phyloP scores from a whole-genome alignment of 2,329 filamentous ascomycete genomes.

The Biscogniauxia mediterranea region DNA sequence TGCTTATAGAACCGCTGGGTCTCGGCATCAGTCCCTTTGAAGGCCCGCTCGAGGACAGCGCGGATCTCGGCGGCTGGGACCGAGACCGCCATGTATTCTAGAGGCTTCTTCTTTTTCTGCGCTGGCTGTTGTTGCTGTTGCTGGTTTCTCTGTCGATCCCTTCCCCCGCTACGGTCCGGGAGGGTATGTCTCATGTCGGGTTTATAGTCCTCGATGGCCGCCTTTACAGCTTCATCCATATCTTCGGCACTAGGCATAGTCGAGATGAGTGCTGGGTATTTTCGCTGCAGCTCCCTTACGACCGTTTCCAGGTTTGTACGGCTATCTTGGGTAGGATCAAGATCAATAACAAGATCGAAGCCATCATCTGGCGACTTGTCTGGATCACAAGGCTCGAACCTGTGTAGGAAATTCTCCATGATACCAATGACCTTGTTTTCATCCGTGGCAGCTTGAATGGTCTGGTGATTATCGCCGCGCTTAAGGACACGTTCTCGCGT shows the following conservation, averaged over 20 bases:
- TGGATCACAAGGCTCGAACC: constrained; percentile 76
- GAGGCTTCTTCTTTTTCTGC: constrained; percentile 43
- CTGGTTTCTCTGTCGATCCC: constrained; percentile 46
- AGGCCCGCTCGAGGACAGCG: constrained; percentile 66
- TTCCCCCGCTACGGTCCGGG: constrained; percentile 52
- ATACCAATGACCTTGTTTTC: constrained; percentile 76
- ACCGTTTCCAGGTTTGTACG: constrained; percentile 82
- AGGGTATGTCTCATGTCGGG: constrained; percentile 76
- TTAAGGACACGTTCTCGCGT: constrained; percentile 77
- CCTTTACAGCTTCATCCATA: constrained; percentile 76
- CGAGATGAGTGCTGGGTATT: constrained; percentile 74
- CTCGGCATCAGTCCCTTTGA: constrained; percentile 53
- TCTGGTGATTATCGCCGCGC: constrained; percentile 95
- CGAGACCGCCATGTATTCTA: constrained; percentile 58
- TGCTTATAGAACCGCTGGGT: constrained; percentile 70
- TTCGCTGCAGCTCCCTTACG: constrained; percentile 67
- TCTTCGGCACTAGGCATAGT: constrained; percentile 69
- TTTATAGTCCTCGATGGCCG: constrained; percentile 72
- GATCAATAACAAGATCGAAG: constrained; percentile 82
- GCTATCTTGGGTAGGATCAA: constrained; percentile 76
- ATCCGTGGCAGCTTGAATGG: constrained; percentile 81
- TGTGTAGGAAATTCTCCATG: constrained; percentile 89
- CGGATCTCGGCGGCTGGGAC: constrained; percentile 44
- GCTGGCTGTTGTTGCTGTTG: constrained; percentile 37
- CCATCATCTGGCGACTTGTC: constrained; percentile 69